Percentiles rank a stretch among this genome's conserved stretches.
These are phyloP conservation scores for Apiosordaria backusii DNA, from an alignment of 495 filamentous ascomycete genomes.

Conservation along the genomic window DNA sequence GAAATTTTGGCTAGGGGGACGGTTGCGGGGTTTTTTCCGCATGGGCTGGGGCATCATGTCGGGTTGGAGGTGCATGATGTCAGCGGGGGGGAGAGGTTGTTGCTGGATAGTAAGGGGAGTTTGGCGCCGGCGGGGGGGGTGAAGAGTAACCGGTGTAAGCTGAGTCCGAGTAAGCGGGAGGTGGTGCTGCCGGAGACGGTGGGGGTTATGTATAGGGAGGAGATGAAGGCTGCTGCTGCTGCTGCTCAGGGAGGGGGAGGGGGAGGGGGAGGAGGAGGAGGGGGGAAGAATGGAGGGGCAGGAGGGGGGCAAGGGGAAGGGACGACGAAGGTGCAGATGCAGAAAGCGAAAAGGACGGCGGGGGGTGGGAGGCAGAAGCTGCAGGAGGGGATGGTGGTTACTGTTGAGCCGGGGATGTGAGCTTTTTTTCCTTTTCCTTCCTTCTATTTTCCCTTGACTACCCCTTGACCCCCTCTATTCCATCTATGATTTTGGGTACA, in stretches of 20 bases:
- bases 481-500: no score
- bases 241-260: not conserved
- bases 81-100: constrained; percentile 25
- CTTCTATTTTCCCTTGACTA: not conserved
- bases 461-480: not conserved
- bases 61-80: constrained; percentile 91
- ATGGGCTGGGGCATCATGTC: constrained; percentile 85
- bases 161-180: constrained; percentile 23
- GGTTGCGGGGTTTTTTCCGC: constrained; percentile 80
- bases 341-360: constrained; percentile 2
- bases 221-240: constrained; percentile 1
- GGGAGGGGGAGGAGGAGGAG: not conserved
- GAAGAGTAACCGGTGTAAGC: not conserved
- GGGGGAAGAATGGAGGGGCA: not conserved
- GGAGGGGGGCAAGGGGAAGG: not conserved
- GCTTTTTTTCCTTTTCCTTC: constrained; percentile 10
- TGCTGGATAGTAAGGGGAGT: constrained; percentile 9
- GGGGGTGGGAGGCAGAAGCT: constrained; percentile 38
- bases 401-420: constrained; percentile 82
- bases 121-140: not conserved
- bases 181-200: constrained; percentile 20
- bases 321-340: not conserved
- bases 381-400: constrained; percentile 72
- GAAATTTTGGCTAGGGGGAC: constrained; percentile 69
- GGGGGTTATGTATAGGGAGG: constrained; percentile 24